phyloP scores from a whole-genome alignment of 2,329 filamentous ascomycete species.

The Penicillium sp. region DNA sequence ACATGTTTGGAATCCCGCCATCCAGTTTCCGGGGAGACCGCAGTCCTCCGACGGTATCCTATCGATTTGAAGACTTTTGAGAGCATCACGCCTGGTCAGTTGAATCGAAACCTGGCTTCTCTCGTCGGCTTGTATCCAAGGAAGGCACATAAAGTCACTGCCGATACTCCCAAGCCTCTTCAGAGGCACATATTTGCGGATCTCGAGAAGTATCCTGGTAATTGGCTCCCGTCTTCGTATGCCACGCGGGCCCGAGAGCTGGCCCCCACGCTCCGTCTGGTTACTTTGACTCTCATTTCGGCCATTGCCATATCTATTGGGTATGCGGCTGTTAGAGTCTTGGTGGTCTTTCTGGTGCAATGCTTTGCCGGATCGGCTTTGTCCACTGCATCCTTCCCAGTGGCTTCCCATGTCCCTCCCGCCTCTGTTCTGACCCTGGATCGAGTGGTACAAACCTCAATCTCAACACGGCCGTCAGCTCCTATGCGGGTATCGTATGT shows the following conservation, averaged over 20 bases:
- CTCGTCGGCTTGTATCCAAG: constrained; percentile 35
- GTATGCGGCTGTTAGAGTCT: constrained; percentile 29
- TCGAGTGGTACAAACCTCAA: constrained; percentile 22
- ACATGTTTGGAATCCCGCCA: constrained; percentile 44
- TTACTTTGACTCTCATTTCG: constrained; percentile 29
- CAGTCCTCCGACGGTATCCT: constrained; percentile 40
- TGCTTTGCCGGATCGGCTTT: constrained; percentile 24
- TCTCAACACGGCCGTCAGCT: constrained; percentile 22
- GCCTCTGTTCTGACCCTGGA: constrained; percentile 23
- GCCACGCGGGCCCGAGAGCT: constrained; percentile 22
- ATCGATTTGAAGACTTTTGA: constrained; percentile 50
- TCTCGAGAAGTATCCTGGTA: constrained; percentile 27
- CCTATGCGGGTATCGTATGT: constrained; percentile 18
- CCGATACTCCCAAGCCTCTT: constrained; percentile 11
- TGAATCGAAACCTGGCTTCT: constrained; percentile 49
- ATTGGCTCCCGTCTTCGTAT: constrained; percentile 25
- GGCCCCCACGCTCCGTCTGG: constrained; percentile 28
- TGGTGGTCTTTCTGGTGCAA: constrained; percentile 27
- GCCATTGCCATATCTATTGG: constrained; percentile 31
- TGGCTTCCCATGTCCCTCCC: constrained; percentile 16
- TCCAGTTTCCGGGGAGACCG: constrained; percentile 32
- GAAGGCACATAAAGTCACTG: constrained; percentile 21
- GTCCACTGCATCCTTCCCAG: constrained; percentile 19
- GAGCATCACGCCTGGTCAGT: constrained; percentile 46
- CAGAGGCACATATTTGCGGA: constrained; percentile 17